These are phyloP conservation scores for Lenwebbia sp. DNA, from an alignment of 345 rosid species.

Conservation along the genomic window DNA sequence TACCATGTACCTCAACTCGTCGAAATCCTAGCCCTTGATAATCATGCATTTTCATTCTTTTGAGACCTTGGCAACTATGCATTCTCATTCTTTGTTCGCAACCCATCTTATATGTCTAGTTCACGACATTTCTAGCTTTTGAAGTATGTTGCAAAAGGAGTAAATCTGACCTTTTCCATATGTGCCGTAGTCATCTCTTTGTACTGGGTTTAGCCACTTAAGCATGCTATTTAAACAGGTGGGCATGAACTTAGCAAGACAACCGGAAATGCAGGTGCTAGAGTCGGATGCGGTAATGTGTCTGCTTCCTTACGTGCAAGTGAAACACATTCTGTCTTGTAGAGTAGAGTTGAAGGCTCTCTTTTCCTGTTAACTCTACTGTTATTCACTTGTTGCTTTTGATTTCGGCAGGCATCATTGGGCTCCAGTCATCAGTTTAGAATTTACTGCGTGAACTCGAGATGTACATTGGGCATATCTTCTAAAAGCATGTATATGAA, in stretches of 20 bases:
- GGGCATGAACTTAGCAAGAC: constrained; percentile 87
- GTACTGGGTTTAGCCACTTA: background rate
- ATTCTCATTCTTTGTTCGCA: background rate
- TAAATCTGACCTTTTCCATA: background rate
- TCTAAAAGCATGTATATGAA: background rate
- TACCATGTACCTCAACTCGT: background rate
- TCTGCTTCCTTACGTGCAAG: background rate
- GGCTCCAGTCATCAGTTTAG: constrained; percentile 66
- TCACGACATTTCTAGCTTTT: background rate
- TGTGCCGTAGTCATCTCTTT: background rate
- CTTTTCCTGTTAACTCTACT: background rate
- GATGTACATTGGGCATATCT: background rate
- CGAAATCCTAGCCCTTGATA: background rate
- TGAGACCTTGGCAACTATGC: background rate
- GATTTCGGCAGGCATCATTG: constrained; percentile 58
- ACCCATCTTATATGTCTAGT: background rate
- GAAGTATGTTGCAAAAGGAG: background rate
- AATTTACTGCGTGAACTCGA: background rate
- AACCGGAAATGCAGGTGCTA: constrained; percentile 90
- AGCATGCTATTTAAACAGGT: constrained; percentile 24
- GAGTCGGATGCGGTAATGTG: constrained; percentile 78
- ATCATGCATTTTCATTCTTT: background rate
- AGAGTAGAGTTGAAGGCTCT: background rate
- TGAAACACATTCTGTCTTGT: background rate
- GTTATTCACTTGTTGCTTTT: background rate